A percentile compares a stretch with the other conserved stretches of the same genome.
phyloP scores from a whole-genome alignment of 345 rosid species.

The Eutrema heterophyllum region DNA sequence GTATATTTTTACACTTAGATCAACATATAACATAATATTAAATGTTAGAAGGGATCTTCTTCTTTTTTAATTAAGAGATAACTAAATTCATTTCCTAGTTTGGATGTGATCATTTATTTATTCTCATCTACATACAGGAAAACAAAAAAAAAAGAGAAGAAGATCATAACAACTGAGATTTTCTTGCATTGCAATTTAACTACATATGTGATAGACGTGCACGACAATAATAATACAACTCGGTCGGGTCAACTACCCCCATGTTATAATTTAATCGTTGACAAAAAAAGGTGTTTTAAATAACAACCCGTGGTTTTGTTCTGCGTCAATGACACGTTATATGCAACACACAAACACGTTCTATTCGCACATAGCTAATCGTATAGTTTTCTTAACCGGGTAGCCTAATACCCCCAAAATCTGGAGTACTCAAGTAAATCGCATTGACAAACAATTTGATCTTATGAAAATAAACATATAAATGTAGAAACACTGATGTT shows the following conservation, averaged over 20 bases:
- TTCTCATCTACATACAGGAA: not conserved
- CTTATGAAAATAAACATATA: not conserved
- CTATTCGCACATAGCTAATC: not conserved
- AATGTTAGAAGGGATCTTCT: not conserved
- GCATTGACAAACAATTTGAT: not conserved
- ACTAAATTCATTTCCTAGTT: not conserved
- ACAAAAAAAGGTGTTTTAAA: slow-evolving; percentile 18
- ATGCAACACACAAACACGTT: slow-evolving; percentile 2
- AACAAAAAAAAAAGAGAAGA: not conserved
- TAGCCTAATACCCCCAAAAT: not conserved
- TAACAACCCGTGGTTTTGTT: not conserved
- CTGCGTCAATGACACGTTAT: slow-evolving; percentile 17
- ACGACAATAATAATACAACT: slow-evolving; percentile 26
- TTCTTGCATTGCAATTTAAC: slow-evolving; percentile 6
- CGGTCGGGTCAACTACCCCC: slow-evolving; percentile 32
- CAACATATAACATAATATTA: not conserved
- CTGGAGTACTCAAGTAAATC: not conserved
- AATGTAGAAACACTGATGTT: not conserved
- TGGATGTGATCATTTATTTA: not conserved
- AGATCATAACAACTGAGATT: not conserved
- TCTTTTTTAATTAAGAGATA: not conserved
- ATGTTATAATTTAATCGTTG: slow-evolving; percentile 33
- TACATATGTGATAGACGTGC: slow-evolving; percentile 25
- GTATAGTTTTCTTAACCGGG: not conserved
- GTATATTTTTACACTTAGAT: not conserved